These are phyloP conservation scores for Colletotrichum australisinense DNA, from an alignment of 2,329 filamentous ascomycete species.

Conservation along the genomic window DNA sequence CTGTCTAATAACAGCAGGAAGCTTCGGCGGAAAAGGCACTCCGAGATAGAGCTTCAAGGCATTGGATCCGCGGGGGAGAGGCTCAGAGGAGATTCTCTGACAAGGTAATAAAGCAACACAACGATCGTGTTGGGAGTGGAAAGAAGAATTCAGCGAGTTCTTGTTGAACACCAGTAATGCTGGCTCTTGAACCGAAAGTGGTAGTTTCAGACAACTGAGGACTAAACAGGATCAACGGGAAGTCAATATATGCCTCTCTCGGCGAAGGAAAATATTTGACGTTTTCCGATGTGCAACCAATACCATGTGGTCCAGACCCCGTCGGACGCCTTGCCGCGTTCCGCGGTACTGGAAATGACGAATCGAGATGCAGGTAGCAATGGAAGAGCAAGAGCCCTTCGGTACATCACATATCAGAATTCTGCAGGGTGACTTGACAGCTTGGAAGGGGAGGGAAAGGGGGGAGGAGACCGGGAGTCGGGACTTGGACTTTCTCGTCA, in stretches of 20 bases:
- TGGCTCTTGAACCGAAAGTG: too few species aligned
- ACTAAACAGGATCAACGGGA: neutral
- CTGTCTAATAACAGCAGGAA: conserved; percentile 39
- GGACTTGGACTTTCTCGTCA: neutral
- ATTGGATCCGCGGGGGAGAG: conserved; percentile 23
- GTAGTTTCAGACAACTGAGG: too few species aligned
- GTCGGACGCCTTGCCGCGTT: conserved; percentile 21
- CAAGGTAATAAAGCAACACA: neutral
- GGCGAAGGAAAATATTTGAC: neutral
- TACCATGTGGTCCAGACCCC: neutral
- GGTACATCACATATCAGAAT: conserved; percentile 29
- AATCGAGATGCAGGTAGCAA: neutral
- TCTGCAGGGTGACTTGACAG: conserved; percentile 20
- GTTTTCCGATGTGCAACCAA: neutral
- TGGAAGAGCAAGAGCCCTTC: neutral
- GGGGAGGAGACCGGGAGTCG: neutral
- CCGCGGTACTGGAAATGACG: conserved; percentile 29
- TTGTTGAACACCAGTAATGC: too few species aligned
- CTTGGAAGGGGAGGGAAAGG: conserved; percentile 5
- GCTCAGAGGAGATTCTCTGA: conserved; percentile 2
- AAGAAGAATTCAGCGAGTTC: neutral
- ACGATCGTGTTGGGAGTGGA: neutral
- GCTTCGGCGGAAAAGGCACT: conserved; percentile 18
- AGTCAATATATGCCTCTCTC: neutral
- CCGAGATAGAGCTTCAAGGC: conserved; percentile 20